Percentiles rank a stretch among this genome's conserved stretches.
phyloP scores from a whole-genome alignment of 305 asterid species.

The Fraxinus dipetala region DNA sequence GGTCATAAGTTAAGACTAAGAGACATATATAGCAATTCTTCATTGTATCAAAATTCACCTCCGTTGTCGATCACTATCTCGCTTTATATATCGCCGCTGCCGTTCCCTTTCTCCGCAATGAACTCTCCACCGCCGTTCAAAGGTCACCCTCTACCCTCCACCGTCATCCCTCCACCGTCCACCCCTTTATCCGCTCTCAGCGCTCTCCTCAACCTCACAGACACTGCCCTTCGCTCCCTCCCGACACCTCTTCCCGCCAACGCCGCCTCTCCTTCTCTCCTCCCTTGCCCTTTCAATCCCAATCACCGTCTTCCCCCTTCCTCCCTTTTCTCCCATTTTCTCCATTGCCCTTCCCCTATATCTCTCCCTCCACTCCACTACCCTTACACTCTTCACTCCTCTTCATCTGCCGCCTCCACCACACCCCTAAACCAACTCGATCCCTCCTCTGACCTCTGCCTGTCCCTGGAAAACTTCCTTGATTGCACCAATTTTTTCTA shows the following conservation, averaged over 20 bases:
- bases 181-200: constrained; percentile 44
- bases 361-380: constrained; percentile 27
- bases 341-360: constrained; percentile 52
- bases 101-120: constrained; percentile 25
- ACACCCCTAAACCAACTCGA: constrained; percentile 21
- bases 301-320: constrained; percentile 67
- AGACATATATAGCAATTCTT: background rate
- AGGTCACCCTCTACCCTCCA: constrained; percentile 22
- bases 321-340: constrained; percentile 73
- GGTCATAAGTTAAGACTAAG: background rate
- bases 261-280: constrained; percentile 29
- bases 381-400: constrained; percentile 38
- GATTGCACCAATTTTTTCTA: constrained; percentile 46
- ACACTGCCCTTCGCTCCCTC: constrained; percentile 46
- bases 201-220: constrained; percentile 46
- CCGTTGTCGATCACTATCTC: background rate
- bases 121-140: constrained; percentile 29
- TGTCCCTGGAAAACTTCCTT: constrained; percentile 47
- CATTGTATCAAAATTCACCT: background rate
- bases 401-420: constrained; percentile 34
- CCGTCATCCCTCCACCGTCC: constrained; percentile 22
- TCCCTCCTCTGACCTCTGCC: constrained; percentile 43
- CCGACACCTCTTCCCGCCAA: constrained; percentile 34
- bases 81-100: background rate
- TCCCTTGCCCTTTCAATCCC: constrained; percentile 62